phyloP scores from a whole-genome alignment of 805 yeast species.

The Candida taoyuanica region DNA sequence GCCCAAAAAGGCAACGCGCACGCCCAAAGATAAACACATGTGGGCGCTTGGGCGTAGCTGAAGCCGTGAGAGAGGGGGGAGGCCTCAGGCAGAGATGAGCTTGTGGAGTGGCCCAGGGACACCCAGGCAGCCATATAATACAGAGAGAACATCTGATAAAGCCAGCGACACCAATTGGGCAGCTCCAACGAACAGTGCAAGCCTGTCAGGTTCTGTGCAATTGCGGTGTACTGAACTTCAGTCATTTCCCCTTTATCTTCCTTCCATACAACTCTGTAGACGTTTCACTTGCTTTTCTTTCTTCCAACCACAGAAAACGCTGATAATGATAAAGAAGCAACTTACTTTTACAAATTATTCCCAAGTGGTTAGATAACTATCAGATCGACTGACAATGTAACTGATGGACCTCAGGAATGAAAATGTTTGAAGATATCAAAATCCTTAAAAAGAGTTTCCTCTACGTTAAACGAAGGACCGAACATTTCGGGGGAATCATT shows the following conservation, averaged over 20 bases:
- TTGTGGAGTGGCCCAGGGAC: no score
- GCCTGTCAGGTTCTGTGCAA: no score
- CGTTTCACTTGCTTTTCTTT: no score
- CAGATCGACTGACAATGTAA: constrained; percentile 5
- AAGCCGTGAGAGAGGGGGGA: not conserved
- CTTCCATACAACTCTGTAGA: no score
- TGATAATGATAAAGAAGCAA: not conserved
- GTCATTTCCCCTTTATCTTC: no score
- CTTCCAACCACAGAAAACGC: no score
- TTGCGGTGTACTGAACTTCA: no score
- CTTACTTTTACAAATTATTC: constrained; percentile 15
- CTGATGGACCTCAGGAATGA: constrained; percentile 13
- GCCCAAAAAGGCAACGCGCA: constrained; percentile 3
- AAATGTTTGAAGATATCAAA: constrained; percentile 8
- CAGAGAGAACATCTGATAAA: not conserved
- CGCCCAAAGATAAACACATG: constrained; percentile 9
- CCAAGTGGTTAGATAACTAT: constrained; percentile 8
- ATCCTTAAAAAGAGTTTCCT: not conserved
- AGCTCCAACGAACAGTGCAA: no score
- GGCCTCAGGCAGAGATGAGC: no score
- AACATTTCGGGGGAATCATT: not conserved
- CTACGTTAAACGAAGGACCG: not conserved
- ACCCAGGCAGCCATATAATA: no score
- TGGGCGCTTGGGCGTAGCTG: not conserved
- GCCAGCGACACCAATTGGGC: no score